Evolutionary conservation across 768 basidiomycete species (phyloP), one percentile per base, ranked within the genome.

Genomic region (Pisolithus albus): DNA sequence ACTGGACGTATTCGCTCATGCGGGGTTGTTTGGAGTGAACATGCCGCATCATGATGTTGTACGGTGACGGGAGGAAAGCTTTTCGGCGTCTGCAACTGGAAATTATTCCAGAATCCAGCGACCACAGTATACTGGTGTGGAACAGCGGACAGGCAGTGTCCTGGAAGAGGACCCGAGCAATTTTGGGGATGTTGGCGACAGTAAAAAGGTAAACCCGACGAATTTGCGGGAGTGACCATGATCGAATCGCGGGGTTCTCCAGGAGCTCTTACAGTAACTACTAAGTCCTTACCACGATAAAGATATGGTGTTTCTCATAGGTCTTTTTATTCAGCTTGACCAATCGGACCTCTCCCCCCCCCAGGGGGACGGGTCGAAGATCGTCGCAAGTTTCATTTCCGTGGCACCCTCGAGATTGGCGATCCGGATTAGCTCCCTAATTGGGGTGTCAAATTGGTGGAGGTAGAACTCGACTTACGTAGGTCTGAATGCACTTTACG

Each of bases 371-470:
- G 68, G 11, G 54, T 50, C 11, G 53, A 11, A 9, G 65, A 68
- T 50, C 16, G 56, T 34, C 62, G 67, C 52, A 58, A 30, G 47
- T 72, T 82, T 18, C 67, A 72, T 10, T 80, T 83, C 53, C 76
- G 73, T 30, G 84, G 82, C 0, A 57, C 75, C 6, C 66, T 85
- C 0, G 69, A 70, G 37, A 73, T 86, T 52, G 58, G 68, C 2
- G 51, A 65, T 2, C 68, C 78, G 1, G 56, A 64, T 1, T 82
- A 80, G 75, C 74, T 86, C 19, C 77, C 81, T 1, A 65, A 69
- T 0, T 59, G 59, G 40, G 84, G 81, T 1, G 51, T 58, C 34
- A 57, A 64, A 36, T 64, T 57, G 47, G 56, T 86, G 6, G 64
- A 77, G 47, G 40, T 47, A 4, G 81, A 82, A 47, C 59, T 85